Conservation (phyloP, 495 filamentous ascomycete genomes). For the Podospora australis region DNA sequence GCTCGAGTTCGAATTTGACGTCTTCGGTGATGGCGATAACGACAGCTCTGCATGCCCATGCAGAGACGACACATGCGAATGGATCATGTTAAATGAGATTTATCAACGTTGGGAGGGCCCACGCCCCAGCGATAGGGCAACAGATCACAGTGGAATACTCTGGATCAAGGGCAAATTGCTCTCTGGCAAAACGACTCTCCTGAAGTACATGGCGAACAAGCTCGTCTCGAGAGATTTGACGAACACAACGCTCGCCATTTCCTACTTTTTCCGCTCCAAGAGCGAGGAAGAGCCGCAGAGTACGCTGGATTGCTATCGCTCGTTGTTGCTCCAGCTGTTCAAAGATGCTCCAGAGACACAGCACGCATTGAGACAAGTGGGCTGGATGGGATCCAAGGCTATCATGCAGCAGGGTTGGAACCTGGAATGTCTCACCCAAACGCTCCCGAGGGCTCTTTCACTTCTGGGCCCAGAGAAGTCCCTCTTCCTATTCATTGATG, state of each 20-base stretch:
- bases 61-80: no score
- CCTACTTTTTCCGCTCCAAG: neutral
- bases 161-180: neutral
- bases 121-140: no score
- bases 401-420: neutral
- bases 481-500: neutral
- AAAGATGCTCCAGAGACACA: neutral
- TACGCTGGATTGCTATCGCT: neutral
- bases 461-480: neutral
- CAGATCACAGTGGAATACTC: neutral
- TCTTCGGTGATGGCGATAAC: no score
- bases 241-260: neutral
- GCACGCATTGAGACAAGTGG: neutral
- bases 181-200: neutral
- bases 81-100: no score
- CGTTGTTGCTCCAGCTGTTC: neutral
- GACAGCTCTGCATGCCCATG: no score
- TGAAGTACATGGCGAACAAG: no score
- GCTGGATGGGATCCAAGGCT: neutral
- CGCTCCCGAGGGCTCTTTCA: neutral
- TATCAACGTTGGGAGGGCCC: no score
- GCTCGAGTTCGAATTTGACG: no score
- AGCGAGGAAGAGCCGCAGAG: neutral
- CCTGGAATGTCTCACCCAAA: neutral
- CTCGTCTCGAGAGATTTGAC: no score